These are phyloP conservation scores for Candida nanaspora DNA, from an alignment of 805 yeast species.

Conservation along the genomic window DNA sequence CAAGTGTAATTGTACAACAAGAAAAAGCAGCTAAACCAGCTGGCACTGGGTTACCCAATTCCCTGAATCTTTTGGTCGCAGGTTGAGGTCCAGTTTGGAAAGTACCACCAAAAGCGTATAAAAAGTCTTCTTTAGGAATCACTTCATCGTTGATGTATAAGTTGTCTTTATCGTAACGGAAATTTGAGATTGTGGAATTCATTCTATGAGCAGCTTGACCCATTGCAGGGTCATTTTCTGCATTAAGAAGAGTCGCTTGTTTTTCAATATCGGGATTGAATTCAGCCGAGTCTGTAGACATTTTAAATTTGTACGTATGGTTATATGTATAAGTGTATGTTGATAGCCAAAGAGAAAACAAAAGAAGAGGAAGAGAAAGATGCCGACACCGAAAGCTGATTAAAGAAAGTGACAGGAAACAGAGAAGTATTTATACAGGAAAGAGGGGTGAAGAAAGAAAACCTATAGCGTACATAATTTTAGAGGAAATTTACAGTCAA, in stretches of 20 bases:
- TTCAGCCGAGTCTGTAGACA: not conserved
- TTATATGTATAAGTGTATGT: too few relatives aligned
- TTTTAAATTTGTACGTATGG: not conserved
- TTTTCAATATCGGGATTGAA: conserved; percentile 1
- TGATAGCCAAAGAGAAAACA: too few relatives aligned
- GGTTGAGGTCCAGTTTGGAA: conserved; percentile 35
- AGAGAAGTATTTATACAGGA: too few relatives aligned
- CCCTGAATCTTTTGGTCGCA: conserved; percentile 16
- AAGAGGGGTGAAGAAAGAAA: too few relatives aligned
- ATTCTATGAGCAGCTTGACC: not conserved
- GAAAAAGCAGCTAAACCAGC: conserved; percentile 46
- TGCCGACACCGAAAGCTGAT: too few relatives aligned
- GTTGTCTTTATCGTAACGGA: conserved; percentile 34
- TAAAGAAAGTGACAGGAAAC: too few relatives aligned
- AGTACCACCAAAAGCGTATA: conserved; percentile 58
- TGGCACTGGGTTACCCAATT: conserved; percentile 43
- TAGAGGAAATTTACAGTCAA: too few relatives aligned
- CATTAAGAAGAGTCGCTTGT: not conserved
- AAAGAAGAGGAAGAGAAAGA: too few relatives aligned
- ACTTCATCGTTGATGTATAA: conserved; percentile 34
- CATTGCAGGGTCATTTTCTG: not conserved
- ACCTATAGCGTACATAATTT: too few relatives aligned
- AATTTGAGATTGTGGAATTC: conserved; percentile 12
- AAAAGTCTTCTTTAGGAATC: conserved; percentile 47
- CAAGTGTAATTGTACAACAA: conserved; percentile 38